Percentiles rank a stretch among this genome's conserved stretches.
Evolutionary conservation across 768 basidiomycete species (phyloP).

Genomic region (Tulasnella sp.): DNA sequence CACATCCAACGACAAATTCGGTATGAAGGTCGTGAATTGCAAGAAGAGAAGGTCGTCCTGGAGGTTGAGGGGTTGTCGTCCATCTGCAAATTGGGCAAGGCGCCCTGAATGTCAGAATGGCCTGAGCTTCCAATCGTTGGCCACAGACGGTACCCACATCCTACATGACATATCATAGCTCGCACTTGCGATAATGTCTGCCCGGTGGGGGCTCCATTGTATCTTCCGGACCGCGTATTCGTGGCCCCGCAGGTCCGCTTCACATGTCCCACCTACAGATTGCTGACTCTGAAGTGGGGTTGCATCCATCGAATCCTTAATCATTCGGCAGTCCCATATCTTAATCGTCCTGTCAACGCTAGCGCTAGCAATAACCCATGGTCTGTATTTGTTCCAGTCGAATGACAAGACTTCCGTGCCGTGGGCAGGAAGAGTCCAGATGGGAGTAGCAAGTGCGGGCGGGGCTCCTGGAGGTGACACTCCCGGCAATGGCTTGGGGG

Average conservation of each 20-base stretch:
- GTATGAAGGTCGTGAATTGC: constrained; percentile 84
- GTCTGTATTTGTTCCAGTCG: constrained; percentile 92
- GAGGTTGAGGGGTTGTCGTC: constrained; percentile 58
- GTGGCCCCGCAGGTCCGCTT: constrained; percentile 70
- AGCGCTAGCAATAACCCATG: constrained; percentile 68
- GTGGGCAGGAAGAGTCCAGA: constrained; percentile 73
- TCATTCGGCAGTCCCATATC: constrained; percentile 87
- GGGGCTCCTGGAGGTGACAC: constrained; percentile 28
- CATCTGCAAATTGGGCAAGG: constrained; percentile 49
- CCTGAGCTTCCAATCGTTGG: neutral
- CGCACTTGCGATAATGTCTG: constrained; percentile 45
- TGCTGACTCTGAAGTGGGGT: constrained; percentile 51
- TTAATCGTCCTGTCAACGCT: constrained; percentile 74
- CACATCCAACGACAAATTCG: constrained; percentile 89
- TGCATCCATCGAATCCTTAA: constrained; percentile 49
- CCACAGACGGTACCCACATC: constrained; percentile 53
- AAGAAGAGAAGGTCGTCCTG: constrained; percentile 48
- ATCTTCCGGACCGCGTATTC: constrained; percentile 88
- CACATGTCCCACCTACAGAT: constrained; percentile 64
- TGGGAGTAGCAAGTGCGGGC: constrained; percentile 57
- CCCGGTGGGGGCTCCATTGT: constrained; percentile 80
- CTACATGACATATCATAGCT: constrained; percentile 96
- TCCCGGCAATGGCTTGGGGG: constrained; percentile 29
- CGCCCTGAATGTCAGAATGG: neutral
- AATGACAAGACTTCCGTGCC: constrained; percentile 72